These are phyloP conservation scores for Albugo candida DNA, from an alignment of 352 stramenopile species.

Conservation along the genomic window DNA sequence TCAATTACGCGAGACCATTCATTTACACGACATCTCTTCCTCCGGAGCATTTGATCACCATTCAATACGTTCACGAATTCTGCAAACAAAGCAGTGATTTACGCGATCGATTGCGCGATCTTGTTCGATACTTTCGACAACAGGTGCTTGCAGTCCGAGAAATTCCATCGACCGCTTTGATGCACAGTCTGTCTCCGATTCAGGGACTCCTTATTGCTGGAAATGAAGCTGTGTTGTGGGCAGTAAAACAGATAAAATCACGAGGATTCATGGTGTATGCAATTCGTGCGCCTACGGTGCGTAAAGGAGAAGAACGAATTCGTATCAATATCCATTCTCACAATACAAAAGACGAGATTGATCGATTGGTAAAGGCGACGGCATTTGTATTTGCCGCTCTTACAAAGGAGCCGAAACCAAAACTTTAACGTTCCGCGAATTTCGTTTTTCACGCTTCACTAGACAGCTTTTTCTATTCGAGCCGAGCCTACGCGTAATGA, in stretches of 20 bases:
- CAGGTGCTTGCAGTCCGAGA: conserved; percentile 13
- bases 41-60: conserved; percentile 79
- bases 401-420: no score
- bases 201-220: conserved; percentile 87
- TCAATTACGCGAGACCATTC: conserved; percentile 95
- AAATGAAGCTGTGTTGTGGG: conserved; percentile 72
- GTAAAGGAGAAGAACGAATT: conserved; percentile 85
- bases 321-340: conserved; percentile 91
- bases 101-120: conserved; percentile 18
- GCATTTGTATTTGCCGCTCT: conserved; percentile 19
- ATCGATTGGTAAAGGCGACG: conserved; percentile 31
- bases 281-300: conserved; percentile 91
- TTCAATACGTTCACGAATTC: conserved; percentile 79
- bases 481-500: conserved; percentile 35
- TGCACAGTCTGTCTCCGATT: conserved; percentile 78
- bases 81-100: conserved; percentile 29
- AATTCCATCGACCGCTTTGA: conserved; percentile 26
- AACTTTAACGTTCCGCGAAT: no score
- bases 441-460: conserved; percentile 5
- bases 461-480: conserved; percentile 54
- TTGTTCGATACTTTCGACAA: conserved; percentile 71
- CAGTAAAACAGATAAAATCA: conserved; percentile 39
- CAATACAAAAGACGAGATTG: conserved; percentile 81
- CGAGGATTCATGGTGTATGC: conserved; percentile 82
- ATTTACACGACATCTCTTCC: conserved; percentile 94